Conservation (phyloP, 2,329 filamentous ascomycete genomes). For the Pezicula radicicola region DNA sequence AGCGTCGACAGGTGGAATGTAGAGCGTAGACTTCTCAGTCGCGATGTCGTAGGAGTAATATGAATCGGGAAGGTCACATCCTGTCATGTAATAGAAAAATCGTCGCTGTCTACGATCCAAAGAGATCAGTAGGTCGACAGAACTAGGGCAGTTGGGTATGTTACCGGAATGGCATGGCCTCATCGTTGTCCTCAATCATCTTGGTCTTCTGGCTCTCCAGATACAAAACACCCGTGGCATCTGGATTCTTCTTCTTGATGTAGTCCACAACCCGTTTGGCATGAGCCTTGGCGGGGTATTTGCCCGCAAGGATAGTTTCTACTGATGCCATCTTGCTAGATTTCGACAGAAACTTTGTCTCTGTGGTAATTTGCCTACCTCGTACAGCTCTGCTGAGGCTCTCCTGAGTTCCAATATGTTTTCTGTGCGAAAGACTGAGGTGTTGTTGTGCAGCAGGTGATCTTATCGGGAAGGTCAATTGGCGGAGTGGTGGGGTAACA, state of each 20-base stretch:
- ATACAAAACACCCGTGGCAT: conserved; percentile 73
- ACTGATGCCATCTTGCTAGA: conserved; percentile 14
- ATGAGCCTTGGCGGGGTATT: conserved; percentile 84
- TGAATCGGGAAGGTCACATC: conserved; percentile 76
- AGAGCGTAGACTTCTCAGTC: conserved; percentile 73
- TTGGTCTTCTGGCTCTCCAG: conserved; percentile 80
- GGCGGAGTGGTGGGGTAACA: not conserved
- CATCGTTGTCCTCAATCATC: conserved; percentile 87
- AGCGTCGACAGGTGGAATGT: conserved; percentile 86
- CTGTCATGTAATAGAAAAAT: conserved; percentile 92
- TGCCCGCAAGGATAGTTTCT: conserved; percentile 49
- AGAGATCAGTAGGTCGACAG: conserved; percentile 1
- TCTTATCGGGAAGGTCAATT: not conserved
- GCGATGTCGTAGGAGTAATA: conserved; percentile 78
- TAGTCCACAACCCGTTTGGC: conserved; percentile 79
- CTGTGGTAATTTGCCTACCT: not conserved
- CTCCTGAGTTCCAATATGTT: not conserved
- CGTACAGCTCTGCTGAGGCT: not conserved
- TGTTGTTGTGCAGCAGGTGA: not conserved
- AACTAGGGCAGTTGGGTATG: not conserved
- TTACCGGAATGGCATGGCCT: conserved; percentile 75
- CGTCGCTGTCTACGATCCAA: conserved; percentile 67
- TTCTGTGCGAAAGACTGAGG: too few species aligned
- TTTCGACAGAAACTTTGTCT: not conserved
- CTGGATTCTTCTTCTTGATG: conserved; percentile 65